Percentiles rank a stretch among this genome's conserved stretches.
Conservation (phyloP, 2,329 filamentous ascomycete genomes). For the Hypoxylon sp. region DNA sequence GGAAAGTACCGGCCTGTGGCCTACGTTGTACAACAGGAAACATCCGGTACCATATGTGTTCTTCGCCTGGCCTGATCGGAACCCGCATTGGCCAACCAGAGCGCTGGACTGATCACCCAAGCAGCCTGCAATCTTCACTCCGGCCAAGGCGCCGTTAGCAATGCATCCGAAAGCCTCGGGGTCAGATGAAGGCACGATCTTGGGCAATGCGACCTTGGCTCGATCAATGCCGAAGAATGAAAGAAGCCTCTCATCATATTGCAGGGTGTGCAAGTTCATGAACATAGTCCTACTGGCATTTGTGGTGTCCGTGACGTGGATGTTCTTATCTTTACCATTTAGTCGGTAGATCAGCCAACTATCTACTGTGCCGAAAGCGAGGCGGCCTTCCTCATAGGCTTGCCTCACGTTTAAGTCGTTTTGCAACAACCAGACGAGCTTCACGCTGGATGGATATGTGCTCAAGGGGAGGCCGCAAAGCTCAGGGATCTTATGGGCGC, state of each 20-base stretch:
- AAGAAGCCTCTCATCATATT: conserved; percentile 84
- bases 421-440: conserved; percentile 85
- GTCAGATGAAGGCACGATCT: conserved; percentile 86
- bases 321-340: conserved; percentile 75
- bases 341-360: conserved; percentile 89
- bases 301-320: conserved; percentile 87
- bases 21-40: conserved; percentile 91
- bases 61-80: conserved; percentile 85
- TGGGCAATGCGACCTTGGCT: conserved; percentile 81
- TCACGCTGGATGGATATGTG: conserved; percentile 89
- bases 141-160: conserved; percentile 75
- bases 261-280: conserved; percentile 85
- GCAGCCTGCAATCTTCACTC: conserved; percentile 83
- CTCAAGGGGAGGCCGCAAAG: conserved; percentile 87
- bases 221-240: conserved; percentile 81
- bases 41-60: conserved; percentile 94
- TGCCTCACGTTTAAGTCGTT: conserved; percentile 78
- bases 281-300: conserved; percentile 96
- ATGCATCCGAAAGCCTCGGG: conserved; percentile 79
- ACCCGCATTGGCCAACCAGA: conserved; percentile 87
- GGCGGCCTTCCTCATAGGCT: conserved; percentile 81
- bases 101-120: conserved; percentile 90
- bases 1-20: conserved; percentile 86
- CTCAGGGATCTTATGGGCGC: conserved; percentile 77
- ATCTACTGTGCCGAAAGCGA: conserved; percentile 90